phyloP scores from a whole-genome alignment of 257 asterid genomes.

The Scutellaria barbata region DNA sequence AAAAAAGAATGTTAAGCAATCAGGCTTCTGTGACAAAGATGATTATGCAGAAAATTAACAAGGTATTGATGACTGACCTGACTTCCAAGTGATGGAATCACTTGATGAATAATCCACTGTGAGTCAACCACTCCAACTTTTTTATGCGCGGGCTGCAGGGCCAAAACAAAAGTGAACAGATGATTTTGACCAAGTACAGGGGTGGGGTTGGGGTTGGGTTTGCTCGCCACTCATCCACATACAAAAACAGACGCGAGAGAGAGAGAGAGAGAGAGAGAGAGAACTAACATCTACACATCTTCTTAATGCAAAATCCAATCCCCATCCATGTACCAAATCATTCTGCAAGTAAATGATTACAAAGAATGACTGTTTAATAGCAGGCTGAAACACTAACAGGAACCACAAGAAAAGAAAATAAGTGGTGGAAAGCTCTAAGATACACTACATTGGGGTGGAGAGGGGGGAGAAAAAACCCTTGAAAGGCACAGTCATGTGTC shows the following conservation, averaged over 20 bases:
- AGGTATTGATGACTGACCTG: slow-evolving; percentile 62
- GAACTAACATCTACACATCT: slow-evolving; percentile 87
- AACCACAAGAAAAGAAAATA: slow-evolving; percentile 21
- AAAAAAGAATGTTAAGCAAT: slow-evolving; percentile 8
- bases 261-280: slow-evolving; percentile 31
- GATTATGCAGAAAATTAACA: slow-evolving; percentile 13
- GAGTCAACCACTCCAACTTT: slow-evolving; percentile 98
- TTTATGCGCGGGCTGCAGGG: slow-evolving; percentile 91
- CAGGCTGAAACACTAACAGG: slow-evolving; percentile 16
- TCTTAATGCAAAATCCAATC: slow-evolving; percentile 94
- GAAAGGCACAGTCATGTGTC: slow-evolving; percentile 21
- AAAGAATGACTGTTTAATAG: slow-evolving; percentile 21
- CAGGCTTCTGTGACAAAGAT: not conserved
- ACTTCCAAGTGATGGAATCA: slow-evolving; percentile 96
- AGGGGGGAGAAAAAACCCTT: not conserved
- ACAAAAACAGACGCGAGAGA: not conserved
- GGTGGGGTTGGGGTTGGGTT: not conserved
- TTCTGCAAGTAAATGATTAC: slow-evolving; percentile 55
- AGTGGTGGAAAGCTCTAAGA: slow-evolving; percentile 5
- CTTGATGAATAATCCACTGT: slow-evolving; percentile 98
- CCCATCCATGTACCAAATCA: slow-evolving; percentile 99
- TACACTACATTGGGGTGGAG: not conserved
- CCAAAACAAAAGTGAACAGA: slow-evolving; percentile 30
- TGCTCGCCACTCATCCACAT: too few species aligned
- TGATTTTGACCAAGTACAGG: slow-evolving; percentile 12